Evolutionary conservation across 2,329 filamentous ascomycete genomes (phyloP).

Genomic region (Esteya vermicola): DNA sequence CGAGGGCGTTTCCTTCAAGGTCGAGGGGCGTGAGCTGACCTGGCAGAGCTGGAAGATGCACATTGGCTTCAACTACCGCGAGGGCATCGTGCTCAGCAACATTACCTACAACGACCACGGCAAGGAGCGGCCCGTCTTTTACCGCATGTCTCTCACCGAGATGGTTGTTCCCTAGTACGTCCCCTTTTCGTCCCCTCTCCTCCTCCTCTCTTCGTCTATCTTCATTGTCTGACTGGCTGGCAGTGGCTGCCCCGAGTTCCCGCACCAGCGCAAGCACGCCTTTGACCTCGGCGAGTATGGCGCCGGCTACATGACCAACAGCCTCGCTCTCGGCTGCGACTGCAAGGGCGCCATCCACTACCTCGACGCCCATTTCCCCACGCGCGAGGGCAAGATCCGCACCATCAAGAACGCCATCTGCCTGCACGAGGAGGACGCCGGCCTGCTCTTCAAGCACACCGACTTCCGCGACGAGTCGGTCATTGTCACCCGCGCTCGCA

Average conservation of each 20-base stretch:
- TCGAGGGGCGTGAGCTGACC: conserved; percentile 49
- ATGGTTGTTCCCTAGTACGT: conserved; percentile 73
- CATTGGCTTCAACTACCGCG: conserved; percentile 87
- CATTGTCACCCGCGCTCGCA: conserved; percentile 73
- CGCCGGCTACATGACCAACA: conserved; percentile 74
- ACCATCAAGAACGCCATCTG: conserved; percentile 90
- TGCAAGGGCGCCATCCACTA: conserved; percentile 90
- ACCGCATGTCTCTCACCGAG: conserved; percentile 75
- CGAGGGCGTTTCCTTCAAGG: conserved; percentile 73
- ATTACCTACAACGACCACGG: conserved; percentile 82
- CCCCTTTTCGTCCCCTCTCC: not conserved
- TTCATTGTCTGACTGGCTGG: not conserved
- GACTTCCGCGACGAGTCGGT: conserved; percentile 85
- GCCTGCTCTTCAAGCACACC: conserved; percentile 86
- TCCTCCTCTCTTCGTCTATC: not conserved
- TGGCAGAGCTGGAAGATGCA: conserved; percentile 96
- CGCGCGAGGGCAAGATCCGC: conserved; percentile 56
- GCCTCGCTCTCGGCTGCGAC: conserved; percentile 61
- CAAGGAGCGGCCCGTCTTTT: conserved; percentile 65
- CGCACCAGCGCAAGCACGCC: conserved; percentile 69
- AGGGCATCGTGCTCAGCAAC: conserved; percentile 82
- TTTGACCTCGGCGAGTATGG: conserved; percentile 65
- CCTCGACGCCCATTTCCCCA: conserved; percentile 75
- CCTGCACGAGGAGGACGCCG: conserved; percentile 86
- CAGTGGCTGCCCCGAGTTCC: conserved; percentile 60